Conservation (phyloP, 768 basidiomycete genomes). For the Amanita brunnescens region DNA sequence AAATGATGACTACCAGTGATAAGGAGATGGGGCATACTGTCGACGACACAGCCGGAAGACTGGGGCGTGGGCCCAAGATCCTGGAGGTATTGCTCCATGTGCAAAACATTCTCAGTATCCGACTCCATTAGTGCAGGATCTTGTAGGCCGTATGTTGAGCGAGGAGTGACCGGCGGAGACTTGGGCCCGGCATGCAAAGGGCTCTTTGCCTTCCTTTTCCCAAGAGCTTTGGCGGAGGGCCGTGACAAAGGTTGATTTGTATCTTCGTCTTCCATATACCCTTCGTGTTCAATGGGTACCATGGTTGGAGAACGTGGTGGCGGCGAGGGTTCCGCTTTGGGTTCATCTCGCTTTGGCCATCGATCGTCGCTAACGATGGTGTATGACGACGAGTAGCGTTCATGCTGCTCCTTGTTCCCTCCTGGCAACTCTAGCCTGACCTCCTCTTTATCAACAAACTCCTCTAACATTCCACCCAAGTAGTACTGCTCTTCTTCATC, state of each 20-base stretch:
- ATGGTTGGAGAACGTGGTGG: background rate
- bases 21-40: background rate
- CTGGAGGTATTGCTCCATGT: slow-evolving; percentile 3
- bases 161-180: background rate
- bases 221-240: slow-evolving; percentile 25
- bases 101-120: slow-evolving; percentile 1
- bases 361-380: background rate
- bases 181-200: background rate
- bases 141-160: background rate
- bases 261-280: background rate
- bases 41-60: background rate
- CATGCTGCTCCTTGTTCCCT: background rate
- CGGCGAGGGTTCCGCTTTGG: background rate
- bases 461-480: slow-evolving; percentile 3
- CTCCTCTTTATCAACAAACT: background rate
- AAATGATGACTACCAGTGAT: background rate
- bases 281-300: background rate
- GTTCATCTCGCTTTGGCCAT: background rate
- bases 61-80: background rate
- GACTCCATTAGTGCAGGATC: background rate
- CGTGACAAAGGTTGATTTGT: background rate
- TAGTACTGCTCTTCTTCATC: slow-evolving; percentile 1
- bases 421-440: background rate
- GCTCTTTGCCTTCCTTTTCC: slow-evolving; percentile 21
- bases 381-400: background rate